Percentiles rank a stretch among this genome's conserved stretches.
Evolutionary conservation across 148 eudicot genomes (phyloP).

Genomic region (Rhododendron kiyosumense): DNA sequence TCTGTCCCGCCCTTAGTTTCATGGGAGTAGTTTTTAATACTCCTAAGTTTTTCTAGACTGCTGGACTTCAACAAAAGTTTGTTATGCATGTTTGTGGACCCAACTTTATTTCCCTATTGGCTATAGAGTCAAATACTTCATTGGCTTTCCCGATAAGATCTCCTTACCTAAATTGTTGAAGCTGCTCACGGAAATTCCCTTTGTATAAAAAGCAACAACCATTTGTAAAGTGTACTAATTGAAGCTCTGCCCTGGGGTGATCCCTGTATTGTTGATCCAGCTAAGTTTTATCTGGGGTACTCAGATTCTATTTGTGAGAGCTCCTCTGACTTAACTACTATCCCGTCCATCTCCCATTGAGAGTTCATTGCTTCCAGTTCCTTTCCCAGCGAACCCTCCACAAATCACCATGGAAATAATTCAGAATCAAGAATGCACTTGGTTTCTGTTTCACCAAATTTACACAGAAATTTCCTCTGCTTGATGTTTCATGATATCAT

Average conservation of each 20-base stretch:
- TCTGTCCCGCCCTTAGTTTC: background rate
- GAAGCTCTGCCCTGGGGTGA: constrained; percentile 1
- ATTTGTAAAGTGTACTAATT: background rate
- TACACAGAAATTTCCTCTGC: background rate
- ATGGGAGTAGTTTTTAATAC: background rate
- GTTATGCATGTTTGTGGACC: background rate
- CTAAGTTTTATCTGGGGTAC: background rate
- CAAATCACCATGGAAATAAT: background rate
- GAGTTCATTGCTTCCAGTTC: background rate
- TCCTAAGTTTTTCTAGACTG: background rate
- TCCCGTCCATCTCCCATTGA: background rate
- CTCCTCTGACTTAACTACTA: background rate
- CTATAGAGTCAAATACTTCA: background rate
- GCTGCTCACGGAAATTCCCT: background rate
- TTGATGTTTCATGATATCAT: background rate
- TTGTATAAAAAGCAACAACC: background rate
- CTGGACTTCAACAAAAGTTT: background rate
- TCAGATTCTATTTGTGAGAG: background rate
- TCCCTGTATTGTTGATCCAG: background rate
- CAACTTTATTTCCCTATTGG: background rate
- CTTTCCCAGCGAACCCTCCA: background rate
- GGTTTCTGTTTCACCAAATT: background rate
- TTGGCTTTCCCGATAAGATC: background rate
- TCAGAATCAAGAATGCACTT: background rate
- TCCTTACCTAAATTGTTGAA: background rate